A percentile compares a stretch with the other conserved stretches of the same genome.
Conservation (phyloP, 208 protist genomes). For the Naegleria fowleri region DNA sequence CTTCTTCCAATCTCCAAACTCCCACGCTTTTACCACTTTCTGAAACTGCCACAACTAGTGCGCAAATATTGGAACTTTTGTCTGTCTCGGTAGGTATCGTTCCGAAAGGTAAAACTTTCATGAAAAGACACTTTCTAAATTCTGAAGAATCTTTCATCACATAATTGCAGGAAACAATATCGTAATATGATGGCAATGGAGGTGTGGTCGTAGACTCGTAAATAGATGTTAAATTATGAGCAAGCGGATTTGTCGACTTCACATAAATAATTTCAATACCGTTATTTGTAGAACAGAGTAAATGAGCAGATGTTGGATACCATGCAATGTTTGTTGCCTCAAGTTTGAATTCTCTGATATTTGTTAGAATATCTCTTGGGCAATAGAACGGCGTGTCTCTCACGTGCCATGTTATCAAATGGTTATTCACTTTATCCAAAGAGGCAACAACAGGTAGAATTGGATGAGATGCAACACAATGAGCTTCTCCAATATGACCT, state of each 20-base stretch:
- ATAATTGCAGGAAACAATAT: background rate
- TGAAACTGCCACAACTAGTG: background rate
- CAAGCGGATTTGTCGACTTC: background rate
- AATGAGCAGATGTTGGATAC: background rate
- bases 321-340: background rate
- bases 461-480: background rate
- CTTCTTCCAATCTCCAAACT: background rate
- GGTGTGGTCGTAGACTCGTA: background rate
- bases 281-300: background rate
- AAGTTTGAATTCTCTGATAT: background rate
- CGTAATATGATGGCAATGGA: background rate
- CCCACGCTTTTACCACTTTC: background rate
- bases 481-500: background rate
- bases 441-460: background rate
- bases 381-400: background rate
- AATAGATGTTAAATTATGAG: background rate
- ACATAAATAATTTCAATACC: slow-evolving; percentile 6
- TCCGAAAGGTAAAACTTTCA: background rate
- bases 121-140: background rate
- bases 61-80: background rate
- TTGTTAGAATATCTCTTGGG: slow-evolving; percentile 7
- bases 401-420: background rate
- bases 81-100: background rate
- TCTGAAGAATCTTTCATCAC: background rate
- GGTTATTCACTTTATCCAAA: background rate